Conservation (phyloP, 108 stramenopile genomes). For the Cylindrotheca closterium region DNA sequence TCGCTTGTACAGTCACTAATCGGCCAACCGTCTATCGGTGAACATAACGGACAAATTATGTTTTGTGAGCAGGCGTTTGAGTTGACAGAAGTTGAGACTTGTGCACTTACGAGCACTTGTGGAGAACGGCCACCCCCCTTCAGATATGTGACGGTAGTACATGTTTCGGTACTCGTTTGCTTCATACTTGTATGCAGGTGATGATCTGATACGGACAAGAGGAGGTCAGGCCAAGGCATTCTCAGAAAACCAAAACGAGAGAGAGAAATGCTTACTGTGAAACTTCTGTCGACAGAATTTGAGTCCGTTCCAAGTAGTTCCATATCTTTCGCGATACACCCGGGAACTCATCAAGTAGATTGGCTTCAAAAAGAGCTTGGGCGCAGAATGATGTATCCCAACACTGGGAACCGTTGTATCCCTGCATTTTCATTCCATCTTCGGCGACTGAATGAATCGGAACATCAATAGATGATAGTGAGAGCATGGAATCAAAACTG, state of each 20-base stretch:
- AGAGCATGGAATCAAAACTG: too few species aligned
- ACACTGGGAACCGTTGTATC: slow-evolving; percentile 97
- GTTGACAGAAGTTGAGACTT: too few species aligned
- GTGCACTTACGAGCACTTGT: slow-evolving; percentile 93
- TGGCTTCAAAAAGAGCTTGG: slow-evolving; percentile 89
- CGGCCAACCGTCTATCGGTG: slow-evolving; percentile 99
- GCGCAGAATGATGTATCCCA: slow-evolving; percentile 98
- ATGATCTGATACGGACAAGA: slow-evolving; percentile 19
- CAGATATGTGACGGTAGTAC: slow-evolving; percentile 91
- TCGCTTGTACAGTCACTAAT: slow-evolving; percentile 98
- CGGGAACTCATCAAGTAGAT: slow-evolving; percentile 78
- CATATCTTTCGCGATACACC: slow-evolving; percentile 65
- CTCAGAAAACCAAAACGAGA: slow-evolving; percentile 2
- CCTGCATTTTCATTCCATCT: slow-evolving; percentile 99
- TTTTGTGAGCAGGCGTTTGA: too few species aligned
- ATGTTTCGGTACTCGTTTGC: slow-evolving; percentile 65
- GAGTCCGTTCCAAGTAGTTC: slow-evolving; percentile 80
- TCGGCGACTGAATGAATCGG: too few species aligned
- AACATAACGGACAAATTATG: too few species aligned
- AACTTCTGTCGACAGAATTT: slow-evolving; percentile 81
- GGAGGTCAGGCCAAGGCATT: background rate
- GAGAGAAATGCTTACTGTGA: slow-evolving; percentile 34
- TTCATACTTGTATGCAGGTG: slow-evolving; percentile 80
- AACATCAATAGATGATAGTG: too few species aligned
- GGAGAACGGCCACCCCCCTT: slow-evolving; percentile 99